Percentiles rank a stretch among this genome's conserved stretches.
These are phyloP conservation scores for Nasturtium officinale DNA, from an alignment of 345 rosid species.

Conservation along the genomic window DNA sequence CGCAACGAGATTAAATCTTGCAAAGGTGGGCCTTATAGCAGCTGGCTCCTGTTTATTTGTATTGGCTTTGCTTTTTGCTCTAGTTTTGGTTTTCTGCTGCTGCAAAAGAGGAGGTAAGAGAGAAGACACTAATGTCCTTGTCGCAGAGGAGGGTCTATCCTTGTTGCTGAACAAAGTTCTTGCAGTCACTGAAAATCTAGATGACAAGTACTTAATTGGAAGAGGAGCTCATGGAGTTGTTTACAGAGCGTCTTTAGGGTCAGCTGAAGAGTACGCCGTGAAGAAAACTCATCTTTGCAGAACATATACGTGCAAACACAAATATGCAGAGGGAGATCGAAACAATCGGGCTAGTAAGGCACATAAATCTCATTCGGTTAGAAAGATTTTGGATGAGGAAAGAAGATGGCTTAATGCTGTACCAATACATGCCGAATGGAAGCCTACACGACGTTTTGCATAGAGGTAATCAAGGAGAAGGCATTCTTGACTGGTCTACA, in stretches of 20 bases:
- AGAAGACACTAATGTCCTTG: constrained; percentile 44
- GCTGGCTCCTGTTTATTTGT: constrained; percentile 41
- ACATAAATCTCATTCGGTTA: constrained; percentile 68
- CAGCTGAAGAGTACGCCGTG: constrained; percentile 56
- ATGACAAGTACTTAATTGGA: constrained; percentile 45
- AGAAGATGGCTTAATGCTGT: constrained; percentile 68
- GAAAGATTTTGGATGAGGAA: constrained; percentile 75
- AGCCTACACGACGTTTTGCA: constrained; percentile 70
- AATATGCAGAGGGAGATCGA: constrained; percentile 70
- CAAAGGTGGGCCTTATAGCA: constrained; percentile 50
- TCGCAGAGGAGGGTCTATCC: constrained; percentile 50
- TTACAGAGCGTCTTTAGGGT: constrained; percentile 60
- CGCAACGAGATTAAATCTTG: constrained; percentile 51
- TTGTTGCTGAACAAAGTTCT: constrained; percentile 59
- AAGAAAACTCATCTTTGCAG: constrained; percentile 63
- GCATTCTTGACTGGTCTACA: constrained; percentile 55
- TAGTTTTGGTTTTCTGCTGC: constrained; percentile 31
- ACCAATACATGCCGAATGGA: constrained; percentile 75
- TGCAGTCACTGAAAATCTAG: constrained; percentile 53
- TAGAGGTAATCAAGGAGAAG: constrained; percentile 35
- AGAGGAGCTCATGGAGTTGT: constrained; percentile 84
- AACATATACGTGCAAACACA: constrained; percentile 44
- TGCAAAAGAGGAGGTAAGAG: constrained; percentile 43
- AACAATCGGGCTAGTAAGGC: constrained; percentile 66
- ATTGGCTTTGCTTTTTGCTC: constrained; percentile 36